Evolutionary conservation across 192 early-diverging fungal species (phyloP), one percentile per base, ranked within the genome.

Genomic region (Neocallimastix lanati): DNA sequence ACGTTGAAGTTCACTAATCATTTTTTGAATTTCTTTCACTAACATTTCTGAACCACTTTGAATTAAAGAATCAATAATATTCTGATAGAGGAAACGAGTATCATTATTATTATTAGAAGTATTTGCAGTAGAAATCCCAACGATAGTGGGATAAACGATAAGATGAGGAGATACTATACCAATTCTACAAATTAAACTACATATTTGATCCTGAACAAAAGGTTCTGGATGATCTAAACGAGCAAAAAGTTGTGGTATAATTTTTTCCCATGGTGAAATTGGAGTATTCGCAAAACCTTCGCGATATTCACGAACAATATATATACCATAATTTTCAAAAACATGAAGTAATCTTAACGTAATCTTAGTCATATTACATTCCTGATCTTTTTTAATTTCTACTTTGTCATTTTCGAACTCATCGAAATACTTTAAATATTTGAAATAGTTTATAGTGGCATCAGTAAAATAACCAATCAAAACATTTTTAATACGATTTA

Each of bases 161-260:
- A 89, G 80, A 30, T 93, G 88, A 4, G 94, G 93, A 28, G 85
- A 85, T 29, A 82, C 80, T 12, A 79, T 79, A 5, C 87, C 91
- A 80, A 95, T 92, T 77, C 88, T 82, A 77, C 86, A 84, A 6
- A 95, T 79, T 0, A 94, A 78, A 30, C 85, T 85, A 16, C 84
- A 82, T 27, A 92, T 84, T 29, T 85, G 77, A 13, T 86, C 79
- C 25, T 89, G 84, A 3, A 93, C 91, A 36, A 84, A 84, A 13
- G 82, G 40, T 12, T 89, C 86, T 3, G 90, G 91, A 79, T 94
- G 92, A 33, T 89, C 83, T 15, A 94, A 80, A 50, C 92, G 86
- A 0, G 92, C 86, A 83, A 93, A 94, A 16, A 95, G 82, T 81
- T 95, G 94, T 9, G 93, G 93, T 30, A 91, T 87, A 18, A 95